Base-by-base conservation (phyloP, 2,329 filamentous ascomycete genomes). In the Talaromyces sp. region DNA sequence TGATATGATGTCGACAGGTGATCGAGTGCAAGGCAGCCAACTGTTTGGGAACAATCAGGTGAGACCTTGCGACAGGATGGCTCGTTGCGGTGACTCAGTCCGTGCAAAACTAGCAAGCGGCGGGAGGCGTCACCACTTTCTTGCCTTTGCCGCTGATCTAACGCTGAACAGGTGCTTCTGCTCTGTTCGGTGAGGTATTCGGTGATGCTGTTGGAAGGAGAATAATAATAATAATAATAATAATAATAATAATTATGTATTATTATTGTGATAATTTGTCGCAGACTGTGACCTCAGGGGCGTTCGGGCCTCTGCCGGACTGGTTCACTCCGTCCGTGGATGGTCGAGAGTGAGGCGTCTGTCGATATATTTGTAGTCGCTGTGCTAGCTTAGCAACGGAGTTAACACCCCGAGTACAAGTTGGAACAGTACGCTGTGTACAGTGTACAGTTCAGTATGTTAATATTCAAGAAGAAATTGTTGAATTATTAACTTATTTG, bases 111-210 rank as follows among this genome's bases (percentile, higher is more conserved):
- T 25, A 19, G 33, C 25, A n/a, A 33, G 52, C 52, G 52, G 52
- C 52, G 52, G 52, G 52, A 22, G 22, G 52, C 52, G 52, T 45
- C 39, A 55, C 52, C 52, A 36, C 40, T 45, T 33, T 21, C 13
- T 45, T 22, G 45, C 45, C 45, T 33, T 48, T 35, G 54, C 54
- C 54, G 54, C 54, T 56, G 43, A 56, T 31, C 40, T 56, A 45
- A 36, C 25, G 2, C 40, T 11, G n/a, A 21, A 28, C 25, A 28
- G n/a, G n/a, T n/a, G n/a, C n/a, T n/a, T n/a, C n/a, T n/a, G n/a
- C n/a, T n/a, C n/a, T n/a, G 25, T 28, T 7, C 3, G 25, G 25
- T 3, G 25, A 7, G 3, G 25, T 28, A 28, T 28, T 28, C 7
- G 25, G 25, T 28, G 25, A 28, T 28, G 25, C 25, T 28, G 25